Base-by-base conservation (phyloP, 345 rosid species). In the Limnanthes douglasii region DNA sequence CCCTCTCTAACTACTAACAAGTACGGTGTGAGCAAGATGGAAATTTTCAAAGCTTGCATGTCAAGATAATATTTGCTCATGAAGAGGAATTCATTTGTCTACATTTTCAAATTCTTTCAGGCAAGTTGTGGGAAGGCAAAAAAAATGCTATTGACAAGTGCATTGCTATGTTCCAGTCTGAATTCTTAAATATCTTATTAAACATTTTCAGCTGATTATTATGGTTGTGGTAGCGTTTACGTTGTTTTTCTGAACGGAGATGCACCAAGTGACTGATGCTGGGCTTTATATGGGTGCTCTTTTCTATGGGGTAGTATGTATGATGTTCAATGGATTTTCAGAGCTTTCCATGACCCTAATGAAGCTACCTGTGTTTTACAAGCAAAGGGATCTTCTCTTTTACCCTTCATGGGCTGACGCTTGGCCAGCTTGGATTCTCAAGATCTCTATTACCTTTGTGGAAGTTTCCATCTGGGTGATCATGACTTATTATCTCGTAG, bases 281-380 rank as follows among this genome's bases (percentile, higher is more conserved):
- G 48, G 25, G 20, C 30, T 75, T 21, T 82, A 51, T 30, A 18
- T 39, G 1, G 94, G 97, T 10, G 79, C 88, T 39, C 45, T 69
- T 50, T 82, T 82, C 70, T 78, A 68, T 41, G 4, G 65, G 18
- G 42, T 71, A 11, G 24, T 44, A 46, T 52, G 42, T 43, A 25
- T 73, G 39, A 68, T 69, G 88, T 78, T 82, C 37, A 73, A 66
- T 34, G 81, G 97, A 18, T 53, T 64, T 69, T 26, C 88, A 0
- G 94, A 86, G 61, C 36, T 86, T 18, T 65, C 85, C 21, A 66
- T 86, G 79, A 70, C 92, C 33, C 66, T 86, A 21, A 62, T 57
- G 17, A 86, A 69, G 55, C 97, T 86, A 59, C 84, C 93, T 7
- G 75, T 81, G 34, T 81, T 86, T 43, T 86, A 68, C 74, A 86